Base-by-base conservation (phyloP, 108 stramenopile genomes). In the Chaetoceros muelleri region DNA sequence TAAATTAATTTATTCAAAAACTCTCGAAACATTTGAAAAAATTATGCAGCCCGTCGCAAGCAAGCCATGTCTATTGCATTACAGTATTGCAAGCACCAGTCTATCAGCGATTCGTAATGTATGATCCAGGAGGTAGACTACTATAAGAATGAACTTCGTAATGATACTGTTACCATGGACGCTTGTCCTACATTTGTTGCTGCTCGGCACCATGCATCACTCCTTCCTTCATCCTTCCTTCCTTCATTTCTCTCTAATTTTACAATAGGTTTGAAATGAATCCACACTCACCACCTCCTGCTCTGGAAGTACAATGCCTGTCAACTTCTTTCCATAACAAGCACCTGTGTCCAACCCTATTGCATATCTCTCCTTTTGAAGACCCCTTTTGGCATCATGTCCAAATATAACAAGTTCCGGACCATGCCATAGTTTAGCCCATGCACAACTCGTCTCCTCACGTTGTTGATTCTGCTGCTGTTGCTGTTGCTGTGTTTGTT, bases 261-360 rank as follows among this genome's bases (percentile, higher is more conserved):
- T 68, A 45, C 64, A 70, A 30, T 71, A 71, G 26, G 28, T 65
- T 31, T 60, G 28, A n/a, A 55, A 28, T 0, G 87, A 70, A 17
- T 75, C 60, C 13, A 89, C 80, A 50, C 61, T 72, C 21, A 94
- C 85, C 24, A 87, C 28, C 27, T 66, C 65, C 28, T 55, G 48
- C 55, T 72, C 72, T 8, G 93, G 89, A 46, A 94, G 65, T 13
- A 91, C 63, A 24, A 86, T 69, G 0, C 83, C 89, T n/a, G 85
- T 91, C 34, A 94, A 62, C 21, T 64, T 49, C 44, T 78, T 82
- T 28, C 95, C 95, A 60, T 96, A 96, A 19, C 76, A 73, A 52
- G 84, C 87, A 3, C 95, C 95, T 22, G 93, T 85, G 62, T 96
- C 95, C 44, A 96, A 68, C 2, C 95, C 95, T 28, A 81, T 84